Evolutionary conservation across 495 filamentous ascomycete genomes (phyloP).

Genomic region (Letharia columbiana): DNA sequence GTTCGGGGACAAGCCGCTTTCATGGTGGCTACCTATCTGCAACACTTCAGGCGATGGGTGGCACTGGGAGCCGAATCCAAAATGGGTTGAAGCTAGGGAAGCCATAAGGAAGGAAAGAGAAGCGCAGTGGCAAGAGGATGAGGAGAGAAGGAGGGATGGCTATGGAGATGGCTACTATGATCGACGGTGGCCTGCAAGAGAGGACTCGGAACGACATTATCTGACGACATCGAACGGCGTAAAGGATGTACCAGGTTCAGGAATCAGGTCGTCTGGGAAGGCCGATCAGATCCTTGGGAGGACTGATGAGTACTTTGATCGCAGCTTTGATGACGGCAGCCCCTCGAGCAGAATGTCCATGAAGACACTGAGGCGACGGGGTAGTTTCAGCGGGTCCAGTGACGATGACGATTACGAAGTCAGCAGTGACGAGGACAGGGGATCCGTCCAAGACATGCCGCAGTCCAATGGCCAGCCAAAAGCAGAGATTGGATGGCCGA

Average conservation of each 20-base stretch:
- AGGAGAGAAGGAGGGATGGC: constrained; percentile 24
- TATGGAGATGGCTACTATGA: constrained; percentile 5
- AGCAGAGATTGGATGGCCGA: constrained; percentile 8
- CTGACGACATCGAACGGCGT: constrained; percentile 18
- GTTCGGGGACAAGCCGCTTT: constrained; percentile 60
- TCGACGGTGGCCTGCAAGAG: constrained; percentile 22
- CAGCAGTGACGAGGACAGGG: constrained; percentile 24
- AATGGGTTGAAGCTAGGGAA: constrained; percentile 61
- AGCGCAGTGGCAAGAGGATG: constrained; percentile 39
- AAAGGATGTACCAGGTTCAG: constrained; percentile 10
- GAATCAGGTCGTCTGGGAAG: constrained; percentile 9
- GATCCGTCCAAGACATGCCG: neutral
- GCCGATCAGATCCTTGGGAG: constrained; percentile 14
- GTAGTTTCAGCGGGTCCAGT: constrained; percentile 38
- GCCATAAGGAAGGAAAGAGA: constrained; percentile 49
- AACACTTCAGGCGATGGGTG: constrained; percentile 90
- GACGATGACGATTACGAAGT: constrained; percentile 33
- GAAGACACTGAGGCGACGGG: constrained; percentile 42
- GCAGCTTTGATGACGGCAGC: constrained; percentile 30
- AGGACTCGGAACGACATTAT: constrained; percentile 17
- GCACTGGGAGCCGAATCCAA: constrained; percentile 76
- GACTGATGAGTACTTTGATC: constrained; percentile 14
- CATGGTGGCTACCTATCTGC: constrained; percentile 75
- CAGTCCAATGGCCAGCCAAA: constrained; percentile 1
- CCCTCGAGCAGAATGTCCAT: constrained; percentile 45